phyloP scores from a whole-genome alignment of 2,329 filamentous ascomycete genomes.

The Cytospora paraplurivora region DNA sequence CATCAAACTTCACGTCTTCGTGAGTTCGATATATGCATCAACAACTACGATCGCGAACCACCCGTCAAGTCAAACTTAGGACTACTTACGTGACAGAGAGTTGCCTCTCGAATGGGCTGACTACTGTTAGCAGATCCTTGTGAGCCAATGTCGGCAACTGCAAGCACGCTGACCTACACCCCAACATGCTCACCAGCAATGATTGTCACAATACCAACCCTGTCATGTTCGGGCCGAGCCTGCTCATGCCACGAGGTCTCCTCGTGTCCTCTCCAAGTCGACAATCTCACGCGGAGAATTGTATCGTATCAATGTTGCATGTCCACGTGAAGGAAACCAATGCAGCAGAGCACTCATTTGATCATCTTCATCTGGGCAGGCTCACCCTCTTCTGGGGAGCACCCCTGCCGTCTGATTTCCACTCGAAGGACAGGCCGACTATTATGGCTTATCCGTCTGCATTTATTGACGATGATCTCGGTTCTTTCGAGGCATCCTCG shows the following conservation, averaged over 20 bases:
- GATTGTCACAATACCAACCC: too few species aligned
- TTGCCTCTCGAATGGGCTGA: too few species aligned
- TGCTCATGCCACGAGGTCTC: too few species aligned
- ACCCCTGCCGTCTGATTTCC: background rate
- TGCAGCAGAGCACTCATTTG: background rate
- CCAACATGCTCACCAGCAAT: too few species aligned
- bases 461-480: too few species aligned
- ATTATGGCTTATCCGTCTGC: too few species aligned
- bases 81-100: background rate
- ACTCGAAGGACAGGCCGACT: background rate
- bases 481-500: too few species aligned
- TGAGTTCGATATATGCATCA: too few species aligned
- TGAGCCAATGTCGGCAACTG: too few species aligned
- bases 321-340: background rate
- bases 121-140: too few species aligned
- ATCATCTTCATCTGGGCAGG: background rate
- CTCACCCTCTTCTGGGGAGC: background rate
- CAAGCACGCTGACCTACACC: too few species aligned
- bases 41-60: background rate
- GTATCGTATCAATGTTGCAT: background rate
- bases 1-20: background rate
- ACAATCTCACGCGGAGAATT: background rate
- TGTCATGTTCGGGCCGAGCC: too few species aligned
- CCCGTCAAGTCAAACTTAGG: background rate
- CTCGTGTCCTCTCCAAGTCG: background rate